Evolutionary conservation across 2,329 filamentous ascomycete species (phyloP), one percentile per base, ranked within the genome.

Genomic region (Hypoxylon sp.): DNA sequence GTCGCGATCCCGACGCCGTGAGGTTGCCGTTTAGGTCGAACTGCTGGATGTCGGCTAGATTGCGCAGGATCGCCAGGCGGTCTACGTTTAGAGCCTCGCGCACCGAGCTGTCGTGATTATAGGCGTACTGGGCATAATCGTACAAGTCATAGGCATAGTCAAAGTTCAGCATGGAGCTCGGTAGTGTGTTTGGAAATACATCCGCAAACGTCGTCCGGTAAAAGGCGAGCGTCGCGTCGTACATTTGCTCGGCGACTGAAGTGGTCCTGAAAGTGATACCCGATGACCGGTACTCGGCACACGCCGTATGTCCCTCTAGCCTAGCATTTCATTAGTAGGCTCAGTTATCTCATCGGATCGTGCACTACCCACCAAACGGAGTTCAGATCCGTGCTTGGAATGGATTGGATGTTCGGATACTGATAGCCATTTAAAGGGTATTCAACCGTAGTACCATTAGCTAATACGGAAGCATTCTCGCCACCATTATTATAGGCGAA

Each of bases 341-440:
- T 13, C n/a, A 5, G 1, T 11, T 17, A 11, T 19, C 11, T 24
- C 4, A 19, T 22, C 8, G 13, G 11, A n/a, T 3, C 6, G 13
- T 24, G 22, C 17, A 10, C n/a, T n/a, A 76, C 83, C 71, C 77
- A 87, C 86, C 78, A 82, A 39, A 84, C 78, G 11, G 82, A 85
- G 17, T 80, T 78, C 10, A 78, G 81, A 63, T 88, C 85, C 5
- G 78, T 71, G 0, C 68, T 78, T 1, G 84, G 81, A 6, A 90
- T 78, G 0, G 87, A 85, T 48, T 85, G 81, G 39, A 97, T 82
- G 1, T 88, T 88, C 17, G 95, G 91, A 71, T 97, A 89, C 77
- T 97, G 94, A 76, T 94, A 97, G 9, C 94, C 94, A 59, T 87
- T 82, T 74, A 97, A 80, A 0, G 94, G 94, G 44, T 88, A 87